Evolutionary conservation across 331 rosid genomes (phyloP), one percentile per base, ranked within the genome.

Genomic region (Acacia pycnantha): DNA sequence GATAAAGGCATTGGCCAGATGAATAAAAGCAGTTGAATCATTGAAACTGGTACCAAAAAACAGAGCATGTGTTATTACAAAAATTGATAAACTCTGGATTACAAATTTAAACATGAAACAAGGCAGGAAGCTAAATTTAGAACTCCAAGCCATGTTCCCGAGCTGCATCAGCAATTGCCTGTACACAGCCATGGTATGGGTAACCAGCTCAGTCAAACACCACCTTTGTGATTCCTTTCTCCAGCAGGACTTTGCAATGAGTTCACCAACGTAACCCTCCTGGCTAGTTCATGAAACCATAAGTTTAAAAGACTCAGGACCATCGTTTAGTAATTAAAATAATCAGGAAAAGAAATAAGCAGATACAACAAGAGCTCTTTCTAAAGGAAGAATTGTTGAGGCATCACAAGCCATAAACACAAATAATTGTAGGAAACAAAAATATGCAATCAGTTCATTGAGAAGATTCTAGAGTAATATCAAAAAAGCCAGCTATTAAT

Each of bases 171-270:
- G 99, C 99, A 47, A 96, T 86, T 54, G 97, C 98, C 87, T 94
- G 85, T n/a, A 96, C 90, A 71, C 99, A 97, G 21, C 99, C 98
- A 76, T 96, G 99, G 85, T 96, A 96, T 2, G 97, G 97, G 84
- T 90, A 93, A 69, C 99, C 98, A 85, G 97, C 99, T 31, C 98
- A 81, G 85, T 95, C 99, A 46, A 92, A 95, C 82, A 92, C 98
- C 76, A 95, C 99, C 85, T 90, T 93, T 65, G 94, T 86, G 81
- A 95, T 95, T 47, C 99, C 99, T 77, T 93, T 93, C 91, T 92
- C 97, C 78, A 93, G 44, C 99, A 95, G 3, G 88, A 88, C 85
- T 86, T 93, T 64, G 99, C 98, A 48, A 96, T 94, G 85, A 86
- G 89, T 90, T 94, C 97, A 79, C 99, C 99, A 41, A n/a, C n/a